These are phyloP conservation scores for Nepenthes gracilis DNA, from an alignment of 148 eudicot genomes.

Conservation along the genomic window DNA sequence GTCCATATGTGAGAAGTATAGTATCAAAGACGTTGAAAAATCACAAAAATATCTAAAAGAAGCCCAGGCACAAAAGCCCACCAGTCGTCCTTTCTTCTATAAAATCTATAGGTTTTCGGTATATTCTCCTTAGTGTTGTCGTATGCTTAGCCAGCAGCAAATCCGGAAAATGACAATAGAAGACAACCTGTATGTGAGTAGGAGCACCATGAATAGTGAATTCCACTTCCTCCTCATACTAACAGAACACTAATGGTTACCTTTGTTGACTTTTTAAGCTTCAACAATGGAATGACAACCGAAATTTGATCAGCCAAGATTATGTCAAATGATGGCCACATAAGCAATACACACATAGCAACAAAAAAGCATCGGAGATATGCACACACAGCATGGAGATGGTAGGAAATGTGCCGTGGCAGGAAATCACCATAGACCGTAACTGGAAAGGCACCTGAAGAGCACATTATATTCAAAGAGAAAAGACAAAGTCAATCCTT, in stretches of 20 bases:
- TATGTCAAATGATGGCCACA: slow-evolving; percentile 82
- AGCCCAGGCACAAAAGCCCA: slow-evolving; percentile 14
- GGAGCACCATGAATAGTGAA: background rate
- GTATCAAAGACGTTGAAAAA: slow-evolving; percentile 1
- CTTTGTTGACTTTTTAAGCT: slow-evolving; percentile 60
- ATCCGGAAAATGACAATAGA: slow-evolving; percentile 94
- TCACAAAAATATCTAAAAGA: slow-evolving; percentile 1
- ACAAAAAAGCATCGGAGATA: slow-evolving; percentile 84
- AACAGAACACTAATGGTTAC: slow-evolving; percentile 16
- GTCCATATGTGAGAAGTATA: slow-evolving; percentile 4
- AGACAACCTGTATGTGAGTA: slow-evolving; percentile 56
- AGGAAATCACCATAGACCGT: slow-evolving; percentile 85
- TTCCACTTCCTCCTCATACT: background rate
- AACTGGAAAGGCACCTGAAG: slow-evolving; percentile 68
- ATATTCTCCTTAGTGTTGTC: slow-evolving; percentile 60
- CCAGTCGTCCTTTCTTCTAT: slow-evolving; percentile 92
- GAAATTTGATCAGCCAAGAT: slow-evolving; percentile 91
- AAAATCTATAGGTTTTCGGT: slow-evolving; percentile 77
- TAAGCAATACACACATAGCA: slow-evolving; percentile 62
- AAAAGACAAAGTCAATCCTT: background rate
- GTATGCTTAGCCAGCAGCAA: slow-evolving; percentile 84
- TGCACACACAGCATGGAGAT: slow-evolving; percentile 92
- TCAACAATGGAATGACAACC: slow-evolving; percentile 63
- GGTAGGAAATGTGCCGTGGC: slow-evolving; percentile 78
- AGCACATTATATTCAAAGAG: background rate